A percentile compares a stretch with the other conserved stretches of the same genome.
Conservation (phyloP, 441 rosid genomes). For the Populus hybrid region DNA sequence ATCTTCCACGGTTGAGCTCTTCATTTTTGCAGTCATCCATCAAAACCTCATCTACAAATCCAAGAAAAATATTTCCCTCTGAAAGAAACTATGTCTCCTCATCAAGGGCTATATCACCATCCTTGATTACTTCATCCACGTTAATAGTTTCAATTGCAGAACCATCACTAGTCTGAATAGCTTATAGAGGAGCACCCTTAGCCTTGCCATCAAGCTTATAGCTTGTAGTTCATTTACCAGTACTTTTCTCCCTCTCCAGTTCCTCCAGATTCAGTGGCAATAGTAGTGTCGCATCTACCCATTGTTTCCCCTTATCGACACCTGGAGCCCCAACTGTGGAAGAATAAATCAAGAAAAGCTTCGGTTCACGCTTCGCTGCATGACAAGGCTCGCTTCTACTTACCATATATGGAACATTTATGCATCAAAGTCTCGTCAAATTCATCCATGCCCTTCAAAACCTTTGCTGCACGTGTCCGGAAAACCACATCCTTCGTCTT, state of each 20-base stretch:
- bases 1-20: conserved; percentile 30
- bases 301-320: conserved; percentile 56
- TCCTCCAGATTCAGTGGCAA: conserved; percentile 64
- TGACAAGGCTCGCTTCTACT: conserved; percentile 51
- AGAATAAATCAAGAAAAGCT: conserved; percentile 51
- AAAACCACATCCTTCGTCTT: conserved; percentile 64
- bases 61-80: conserved; percentile 7
- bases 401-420: conserved; percentile 53
- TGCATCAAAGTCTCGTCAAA: conserved; percentile 69
- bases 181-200: conserved; percentile 58
- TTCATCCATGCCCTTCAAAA: conserved; percentile 50
- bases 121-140: conserved; percentile 52
- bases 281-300: conserved; percentile 75
- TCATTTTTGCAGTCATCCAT: conserved; percentile 28
- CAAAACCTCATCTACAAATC: conserved; percentile 14
- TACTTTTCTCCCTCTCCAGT: conserved; percentile 47
- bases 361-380: conserved; percentile 58
- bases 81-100: conserved; percentile 19
- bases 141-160: conserved; percentile 45
- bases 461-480: conserved; percentile 46
- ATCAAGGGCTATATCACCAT: conserved; percentile 29
- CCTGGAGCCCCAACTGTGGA: conserved; percentile 46
- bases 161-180: conserved; percentile 25
- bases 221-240: conserved; percentile 71
- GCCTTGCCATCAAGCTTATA: conserved; percentile 64